phyloP scores from a whole-genome alignment of 1,139 yeast genomes.

The Debaryomyces singareniensis region DNA sequence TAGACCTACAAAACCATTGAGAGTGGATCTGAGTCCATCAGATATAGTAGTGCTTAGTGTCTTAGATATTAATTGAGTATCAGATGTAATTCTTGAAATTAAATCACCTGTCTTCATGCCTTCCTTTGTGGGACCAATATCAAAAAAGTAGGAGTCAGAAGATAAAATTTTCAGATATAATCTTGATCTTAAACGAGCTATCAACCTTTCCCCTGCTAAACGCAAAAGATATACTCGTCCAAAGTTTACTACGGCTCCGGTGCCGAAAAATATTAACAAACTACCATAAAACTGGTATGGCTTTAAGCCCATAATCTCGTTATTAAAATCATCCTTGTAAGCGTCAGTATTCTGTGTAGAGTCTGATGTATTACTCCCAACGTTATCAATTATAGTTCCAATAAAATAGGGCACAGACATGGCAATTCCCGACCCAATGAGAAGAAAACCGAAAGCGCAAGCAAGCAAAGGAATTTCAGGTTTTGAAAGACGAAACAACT shows the following conservation, averaged over 20 bases:
- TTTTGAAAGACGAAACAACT: constrained; percentile 27
- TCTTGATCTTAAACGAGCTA: constrained; percentile 71
- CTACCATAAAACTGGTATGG: constrained; percentile 29
- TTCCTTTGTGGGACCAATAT: constrained; percentile 50
- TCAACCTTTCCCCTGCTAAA: constrained; percentile 78
- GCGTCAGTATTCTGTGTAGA: constrained; percentile 23
- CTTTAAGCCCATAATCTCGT: constrained; percentile 25
- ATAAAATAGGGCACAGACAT: constrained; percentile 79
- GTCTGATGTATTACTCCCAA: constrained; percentile 15
- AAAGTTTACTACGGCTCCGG: constrained; percentile 75
- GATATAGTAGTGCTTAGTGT: constrained; percentile 85
- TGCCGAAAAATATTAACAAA: constrained; percentile 43
- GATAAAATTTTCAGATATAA: constrained; percentile 71
- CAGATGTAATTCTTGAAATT: constrained; percentile 80
- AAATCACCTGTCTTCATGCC: constrained; percentile 84
- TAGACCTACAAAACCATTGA: constrained; percentile 72
- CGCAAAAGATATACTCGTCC: constrained; percentile 72
- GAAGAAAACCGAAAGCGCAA: constrained; percentile 55
- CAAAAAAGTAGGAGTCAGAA: constrained; percentile 91
- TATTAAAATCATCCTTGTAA: constrained; percentile 15
- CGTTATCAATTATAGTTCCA: constrained; percentile 55
- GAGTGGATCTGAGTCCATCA: constrained; percentile 78
- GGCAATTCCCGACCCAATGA: constrained; percentile 43
- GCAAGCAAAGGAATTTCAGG: constrained; percentile 30
- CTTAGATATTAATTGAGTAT: constrained; percentile 83